These are phyloP conservation scores for Gremmenia infestans DNA, from an alignment of 2,329 filamentous ascomycete species.

Conservation along the genomic window DNA sequence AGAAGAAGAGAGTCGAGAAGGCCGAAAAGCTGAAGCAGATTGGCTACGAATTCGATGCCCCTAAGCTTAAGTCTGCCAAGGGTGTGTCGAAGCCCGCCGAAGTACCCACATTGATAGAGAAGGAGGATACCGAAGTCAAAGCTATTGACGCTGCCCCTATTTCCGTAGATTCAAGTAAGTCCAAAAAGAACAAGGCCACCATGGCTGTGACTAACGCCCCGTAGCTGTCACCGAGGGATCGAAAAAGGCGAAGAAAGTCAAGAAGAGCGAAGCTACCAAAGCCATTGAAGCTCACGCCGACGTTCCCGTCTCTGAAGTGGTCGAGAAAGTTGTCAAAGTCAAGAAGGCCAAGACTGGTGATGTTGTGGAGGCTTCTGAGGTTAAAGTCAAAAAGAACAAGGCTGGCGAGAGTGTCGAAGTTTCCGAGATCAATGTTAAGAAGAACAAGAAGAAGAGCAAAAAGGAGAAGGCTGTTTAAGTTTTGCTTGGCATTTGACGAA, in stretches of 20 bases:
- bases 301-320: slow-evolving; percentile 29
- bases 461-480: background rate
- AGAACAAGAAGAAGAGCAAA: background rate
- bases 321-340: slow-evolving; percentile 39
- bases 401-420: background rate
- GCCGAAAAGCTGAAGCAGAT: slow-evolving; percentile 71
- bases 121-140: slow-evolving; percentile 14
- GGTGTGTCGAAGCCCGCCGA: slow-evolving; percentile 38
- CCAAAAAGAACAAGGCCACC: slow-evolving; percentile 15
- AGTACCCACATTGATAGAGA: slow-evolving; percentile 22
- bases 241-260: slow-evolving; percentile 35
- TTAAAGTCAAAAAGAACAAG: slow-evolving; percentile 22
- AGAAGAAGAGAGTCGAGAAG: slow-evolving; percentile 62
- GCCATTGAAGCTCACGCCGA: slow-evolving; percentile 7
- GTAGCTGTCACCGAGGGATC: slow-evolving; percentile 3
- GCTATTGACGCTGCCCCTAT: slow-evolving; percentile 30
- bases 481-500: no score
- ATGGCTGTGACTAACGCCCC: slow-evolving; percentile 7
- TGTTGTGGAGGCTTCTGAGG: slow-evolving; percentile 28
- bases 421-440: background rate
- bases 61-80: slow-evolving; percentile 61
- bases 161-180: slow-evolving; percentile 8
- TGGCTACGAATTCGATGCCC: slow-evolving; percentile 78
- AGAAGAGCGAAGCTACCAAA: slow-evolving; percentile 31
- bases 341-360: background rate